These are phyloP conservation scores for Balamuthia mandrillaris DNA, from an alignment of 208 protist species.

Conservation along the genomic window DNA sequence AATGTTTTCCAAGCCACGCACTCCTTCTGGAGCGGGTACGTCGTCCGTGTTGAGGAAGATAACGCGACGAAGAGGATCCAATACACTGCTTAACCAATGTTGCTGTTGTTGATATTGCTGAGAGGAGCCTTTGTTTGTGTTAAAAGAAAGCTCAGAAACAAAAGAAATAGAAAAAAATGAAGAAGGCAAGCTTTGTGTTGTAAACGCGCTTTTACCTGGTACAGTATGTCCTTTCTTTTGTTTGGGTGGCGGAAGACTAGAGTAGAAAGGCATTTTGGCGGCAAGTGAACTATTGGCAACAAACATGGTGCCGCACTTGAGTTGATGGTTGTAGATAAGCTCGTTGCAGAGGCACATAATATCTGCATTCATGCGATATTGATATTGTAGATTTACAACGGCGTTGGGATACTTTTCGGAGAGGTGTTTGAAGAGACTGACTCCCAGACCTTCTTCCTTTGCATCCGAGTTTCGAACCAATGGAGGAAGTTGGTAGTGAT, in stretches of 20 bases:
- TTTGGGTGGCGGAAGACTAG: no score
- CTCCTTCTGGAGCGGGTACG: slow-evolving; percentile 32
- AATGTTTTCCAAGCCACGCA: background rate
- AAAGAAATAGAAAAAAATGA: background rate
- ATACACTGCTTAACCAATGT: slow-evolving; percentile 31
- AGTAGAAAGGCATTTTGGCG: background rate
- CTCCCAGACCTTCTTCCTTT: slow-evolving; percentile 54
- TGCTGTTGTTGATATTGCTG: background rate
- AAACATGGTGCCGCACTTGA: slow-evolving; percentile 45
- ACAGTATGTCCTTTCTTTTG: no score
- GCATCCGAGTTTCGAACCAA: slow-evolving; percentile 61
- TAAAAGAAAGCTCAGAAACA: background rate
- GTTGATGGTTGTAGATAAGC: slow-evolving; percentile 63
- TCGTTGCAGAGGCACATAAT: slow-evolving; percentile 73
- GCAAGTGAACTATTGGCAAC: no score
- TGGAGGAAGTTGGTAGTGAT: slow-evolving; percentile 69
- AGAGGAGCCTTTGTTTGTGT: background rate
- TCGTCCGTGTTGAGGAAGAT: slow-evolving; percentile 69
- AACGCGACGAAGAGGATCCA: slow-evolving; percentile 45
- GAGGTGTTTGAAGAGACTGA: slow-evolving; percentile 66
- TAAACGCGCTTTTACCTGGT: background rate
- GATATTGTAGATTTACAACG: slow-evolving; percentile 52
- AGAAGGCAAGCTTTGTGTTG: background rate
- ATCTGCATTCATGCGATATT: slow-evolving; percentile 75
- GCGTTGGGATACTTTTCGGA: slow-evolving; percentile 57